phyloP scores from a whole-genome alignment of 2,329 filamentous ascomycete species.

The Teratosphaeria epicoccoides region DNA sequence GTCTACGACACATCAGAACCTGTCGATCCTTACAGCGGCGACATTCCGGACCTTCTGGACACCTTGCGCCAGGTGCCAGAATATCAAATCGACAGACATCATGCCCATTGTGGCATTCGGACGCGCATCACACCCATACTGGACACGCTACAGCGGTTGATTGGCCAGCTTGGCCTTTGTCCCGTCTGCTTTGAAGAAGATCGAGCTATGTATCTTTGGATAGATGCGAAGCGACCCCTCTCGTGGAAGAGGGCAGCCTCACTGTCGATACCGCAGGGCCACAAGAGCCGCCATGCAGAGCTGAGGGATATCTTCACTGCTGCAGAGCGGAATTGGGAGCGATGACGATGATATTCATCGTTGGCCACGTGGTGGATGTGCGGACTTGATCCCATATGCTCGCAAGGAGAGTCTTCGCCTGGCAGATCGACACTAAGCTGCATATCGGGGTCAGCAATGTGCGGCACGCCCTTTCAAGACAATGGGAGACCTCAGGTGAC shows the following conservation, averaged over 20 bases:
- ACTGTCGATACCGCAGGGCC: slow-evolving; percentile 11
- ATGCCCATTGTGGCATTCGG: slow-evolving; percentile 61
- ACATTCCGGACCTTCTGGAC: slow-evolving; percentile 50
- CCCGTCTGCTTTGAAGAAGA: slow-evolving; percentile 34
- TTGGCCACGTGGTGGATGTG: too few species aligned
- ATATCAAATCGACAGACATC: slow-evolving; percentile 65
- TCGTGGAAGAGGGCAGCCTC: slow-evolving; percentile 28
- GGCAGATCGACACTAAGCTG: too few species aligned
- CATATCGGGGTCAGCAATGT: too few species aligned
- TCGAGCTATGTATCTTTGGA: slow-evolving; percentile 34
- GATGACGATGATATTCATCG: neutral
- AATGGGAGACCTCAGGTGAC: too few species aligned
- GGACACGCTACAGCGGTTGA: slow-evolving; percentile 46
- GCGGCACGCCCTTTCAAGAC: too few species aligned
- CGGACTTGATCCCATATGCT: too few species aligned
- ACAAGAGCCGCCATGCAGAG: slow-evolving; percentile 18
- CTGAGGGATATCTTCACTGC: slow-evolving; percentile 24
- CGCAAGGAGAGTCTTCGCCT: too few species aligned
- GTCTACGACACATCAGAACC: slow-evolving; percentile 31
- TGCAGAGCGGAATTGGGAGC: slow-evolving; percentile 23
- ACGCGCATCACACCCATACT: slow-evolving; percentile 55
- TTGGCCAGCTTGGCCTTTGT: slow-evolving; percentile 36
- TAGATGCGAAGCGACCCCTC: slow-evolving; percentile 34
- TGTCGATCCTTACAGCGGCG: slow-evolving; percentile 45
- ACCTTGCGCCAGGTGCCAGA: slow-evolving; percentile 55